These are phyloP conservation scores for Leptosphaerulina australis DNA, from an alignment of 2,329 filamentous ascomycete species.

Conservation along the genomic window DNA sequence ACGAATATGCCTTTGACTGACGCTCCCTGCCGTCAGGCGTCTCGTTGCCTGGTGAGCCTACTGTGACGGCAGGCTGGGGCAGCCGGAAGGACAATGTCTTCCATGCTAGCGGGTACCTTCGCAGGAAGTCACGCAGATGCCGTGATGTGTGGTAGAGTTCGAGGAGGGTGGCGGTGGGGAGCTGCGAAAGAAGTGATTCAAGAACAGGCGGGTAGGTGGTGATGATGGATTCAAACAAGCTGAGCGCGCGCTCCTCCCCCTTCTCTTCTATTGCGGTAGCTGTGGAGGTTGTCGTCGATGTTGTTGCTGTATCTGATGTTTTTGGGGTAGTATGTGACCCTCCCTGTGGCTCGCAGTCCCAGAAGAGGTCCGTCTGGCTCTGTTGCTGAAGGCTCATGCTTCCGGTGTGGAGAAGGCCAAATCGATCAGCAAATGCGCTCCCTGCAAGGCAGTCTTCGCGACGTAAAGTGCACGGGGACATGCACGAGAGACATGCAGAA, in stretches of 20 bases:
- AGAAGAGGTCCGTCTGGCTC: slow-evolving; percentile 20
- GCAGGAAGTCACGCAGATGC: slow-evolving; percentile 61
- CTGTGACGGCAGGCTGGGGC: slow-evolving; percentile 47
- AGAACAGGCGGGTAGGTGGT: slow-evolving; percentile 64
- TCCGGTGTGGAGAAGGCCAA: slow-evolving; percentile 35
- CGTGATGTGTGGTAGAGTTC: slow-evolving; percentile 64
- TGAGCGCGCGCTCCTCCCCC: slow-evolving; percentile 28
- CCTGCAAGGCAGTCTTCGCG: slow-evolving; percentile 37
- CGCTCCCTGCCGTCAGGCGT: slow-evolving; percentile 51
- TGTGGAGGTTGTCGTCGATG: slow-evolving; percentile 3
- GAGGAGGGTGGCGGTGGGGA: slow-evolving; percentile 62
- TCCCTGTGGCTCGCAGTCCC: slow-evolving; percentile 20
- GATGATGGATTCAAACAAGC: slow-evolving; percentile 60
- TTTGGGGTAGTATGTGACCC: too few species aligned
- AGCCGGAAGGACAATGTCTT: slow-evolving; percentile 65
- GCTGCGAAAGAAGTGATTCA: slow-evolving; percentile 63
- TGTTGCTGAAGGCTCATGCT: slow-evolving; percentile 16
- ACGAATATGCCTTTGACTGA: slow-evolving; percentile 63
- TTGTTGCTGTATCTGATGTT: slow-evolving; percentile 6
- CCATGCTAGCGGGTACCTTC: slow-evolving; percentile 65
- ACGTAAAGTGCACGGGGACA: slow-evolving; percentile 35
- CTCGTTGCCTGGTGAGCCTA: slow-evolving; percentile 49
- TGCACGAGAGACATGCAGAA: slow-evolving; percentile 38
- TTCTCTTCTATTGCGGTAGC: neutral
- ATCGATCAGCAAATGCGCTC: slow-evolving; percentile 31